Evolutionary conservation across 441 rosid species (phyloP), one percentile per base, ranked within the genome.

Genomic region (Gossypium davidsonii): DNA sequence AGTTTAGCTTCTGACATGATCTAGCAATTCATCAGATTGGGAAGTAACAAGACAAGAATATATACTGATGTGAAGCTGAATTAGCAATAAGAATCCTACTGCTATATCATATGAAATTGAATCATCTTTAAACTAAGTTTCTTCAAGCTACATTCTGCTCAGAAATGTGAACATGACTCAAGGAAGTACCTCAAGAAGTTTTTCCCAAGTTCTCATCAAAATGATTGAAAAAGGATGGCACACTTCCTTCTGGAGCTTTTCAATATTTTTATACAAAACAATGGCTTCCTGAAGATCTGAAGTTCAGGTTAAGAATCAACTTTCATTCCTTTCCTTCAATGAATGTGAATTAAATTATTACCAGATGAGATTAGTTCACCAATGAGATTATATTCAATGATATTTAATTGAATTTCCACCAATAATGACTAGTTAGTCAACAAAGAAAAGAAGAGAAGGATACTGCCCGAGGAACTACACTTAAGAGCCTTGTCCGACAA

Each of bases 191-290:
- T 93, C 89, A 63, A 91, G 81, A 81, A 93, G 86, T 67, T 88
- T 88, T 73, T 95, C 99, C 66, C 86, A 88, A 70, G 95, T 87
- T 79, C 86, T 89, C 89, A 93, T 77, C 80, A 91, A 80, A 79
- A 67, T 72, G 73, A 89, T 82, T 75, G 97, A 87, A 83, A 82
- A 90, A 44, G 95, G 88, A 87, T 91, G 97, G 84, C 73, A 90
- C 44, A 95, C 77, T 79, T 82, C 78, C 80, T 49, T 82, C 81
- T 95, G 97, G 65, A 88, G 84, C 77, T 83, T 83, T 88, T 93
- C 99, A 60, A 86, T 58, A 76, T 61, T 71, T 82, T 87, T 89
- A 71, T 85, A 83, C 20, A 67, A 28, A 42, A 79, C 77, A 76
- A 91, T 55, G 79, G 82, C 82, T 73, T 82, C 91, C 69, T 77